These are phyloP conservation scores for Deakozyma indianensis DNA, from an alignment of 805 yeast genomes.

Conservation along the genomic window DNA sequence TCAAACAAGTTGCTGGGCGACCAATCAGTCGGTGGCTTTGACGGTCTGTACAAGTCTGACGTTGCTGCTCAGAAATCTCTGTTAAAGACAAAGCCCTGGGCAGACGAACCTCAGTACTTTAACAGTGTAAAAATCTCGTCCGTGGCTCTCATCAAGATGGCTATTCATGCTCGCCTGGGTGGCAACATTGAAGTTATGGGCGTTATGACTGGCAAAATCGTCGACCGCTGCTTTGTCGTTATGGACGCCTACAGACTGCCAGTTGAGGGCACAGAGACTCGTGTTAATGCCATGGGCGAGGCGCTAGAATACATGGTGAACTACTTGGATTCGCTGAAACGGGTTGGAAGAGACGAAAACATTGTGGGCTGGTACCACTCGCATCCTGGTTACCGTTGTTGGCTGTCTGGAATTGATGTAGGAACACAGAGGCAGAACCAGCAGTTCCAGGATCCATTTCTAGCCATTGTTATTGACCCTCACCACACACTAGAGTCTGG, in stretches of 20 bases:
- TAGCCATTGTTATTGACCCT: slow-evolving; percentile 84
- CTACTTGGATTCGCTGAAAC: slow-evolving; percentile 89
- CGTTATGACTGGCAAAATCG: slow-evolving; percentile 93
- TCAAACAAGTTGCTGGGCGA: no score
- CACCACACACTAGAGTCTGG: slow-evolving; percentile 47
- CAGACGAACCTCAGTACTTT: neutral
- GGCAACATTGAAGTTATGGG: slow-evolving; percentile 93
- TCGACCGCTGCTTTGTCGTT: slow-evolving; percentile 94
- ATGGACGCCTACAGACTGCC: slow-evolving; percentile 99
- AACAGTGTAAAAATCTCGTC: slow-evolving; percentile 94
- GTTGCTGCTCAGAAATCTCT: neutral
- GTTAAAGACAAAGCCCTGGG: neutral
- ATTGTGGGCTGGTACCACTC: slow-evolving; percentile 99
- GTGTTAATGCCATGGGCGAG: slow-evolving; percentile 98
- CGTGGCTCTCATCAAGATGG: slow-evolving; percentile 87
- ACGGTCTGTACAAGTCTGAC: neutral
- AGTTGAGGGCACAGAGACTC: slow-evolving; percentile 88
- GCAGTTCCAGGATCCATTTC: slow-evolving; percentile 78
- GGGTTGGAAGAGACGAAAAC: slow-evolving; percentile 98
- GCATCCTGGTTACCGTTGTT: slow-evolving; percentile 99
- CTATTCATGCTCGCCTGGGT: slow-evolving; percentile 78
- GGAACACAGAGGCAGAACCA: slow-evolving; percentile 82
- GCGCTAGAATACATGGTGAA: slow-evolving; percentile 96
- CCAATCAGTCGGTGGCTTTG: neutral
- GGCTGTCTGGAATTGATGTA: slow-evolving; percentile 96